These are phyloP conservation scores for Luzula sylvatica DNA, from an alignment of 176 grass and related monocot species.

Conservation along the genomic window DNA sequence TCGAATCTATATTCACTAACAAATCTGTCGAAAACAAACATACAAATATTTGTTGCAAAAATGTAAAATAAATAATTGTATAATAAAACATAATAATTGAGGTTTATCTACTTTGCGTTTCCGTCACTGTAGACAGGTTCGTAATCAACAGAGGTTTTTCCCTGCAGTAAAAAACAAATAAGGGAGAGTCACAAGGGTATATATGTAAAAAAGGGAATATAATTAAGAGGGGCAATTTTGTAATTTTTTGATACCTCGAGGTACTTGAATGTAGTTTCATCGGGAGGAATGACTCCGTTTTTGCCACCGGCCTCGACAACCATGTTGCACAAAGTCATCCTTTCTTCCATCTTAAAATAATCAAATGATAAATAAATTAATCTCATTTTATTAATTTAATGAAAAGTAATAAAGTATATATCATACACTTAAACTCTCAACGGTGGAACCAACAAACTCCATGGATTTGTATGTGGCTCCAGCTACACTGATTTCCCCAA, in stretches of 20 bases:
- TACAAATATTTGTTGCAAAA: not conserved
- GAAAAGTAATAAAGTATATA: conserved; percentile 14
- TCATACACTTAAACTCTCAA: conserved; percentile 49
- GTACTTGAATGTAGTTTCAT: conserved; percentile 89
- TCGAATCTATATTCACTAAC: conserved; percentile 73
- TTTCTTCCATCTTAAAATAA: conserved; percentile 75
- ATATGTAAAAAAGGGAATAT: conserved; percentile 1
- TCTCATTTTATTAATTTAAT: conserved; percentile 10
- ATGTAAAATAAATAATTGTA: not conserved
- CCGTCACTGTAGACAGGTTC: conserved; percentile 79
- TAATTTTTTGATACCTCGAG: conserved; percentile 47
- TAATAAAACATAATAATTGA: not conserved
- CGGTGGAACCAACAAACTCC: conserved; percentile 20
- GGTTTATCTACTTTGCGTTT: conserved; percentile 45
- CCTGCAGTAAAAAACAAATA: conserved; percentile 43
- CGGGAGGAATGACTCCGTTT: conserved; percentile 82
- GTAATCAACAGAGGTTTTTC: conserved; percentile 55
- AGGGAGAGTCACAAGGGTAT: conserved; percentile 9
- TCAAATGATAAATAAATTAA: conserved; percentile 4
- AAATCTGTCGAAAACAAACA: conserved; percentile 39
- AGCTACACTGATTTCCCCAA: conserved; percentile 71
- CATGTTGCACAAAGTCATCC: conserved; percentile 98
- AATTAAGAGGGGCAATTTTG: conserved; percentile 9
- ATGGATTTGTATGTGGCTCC: conserved; percentile 75
- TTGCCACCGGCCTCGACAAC: conserved; percentile 92